phyloP scores from a whole-genome alignment of 176 grass and related monocot species.

The Lolium multiflorum region DNA sequence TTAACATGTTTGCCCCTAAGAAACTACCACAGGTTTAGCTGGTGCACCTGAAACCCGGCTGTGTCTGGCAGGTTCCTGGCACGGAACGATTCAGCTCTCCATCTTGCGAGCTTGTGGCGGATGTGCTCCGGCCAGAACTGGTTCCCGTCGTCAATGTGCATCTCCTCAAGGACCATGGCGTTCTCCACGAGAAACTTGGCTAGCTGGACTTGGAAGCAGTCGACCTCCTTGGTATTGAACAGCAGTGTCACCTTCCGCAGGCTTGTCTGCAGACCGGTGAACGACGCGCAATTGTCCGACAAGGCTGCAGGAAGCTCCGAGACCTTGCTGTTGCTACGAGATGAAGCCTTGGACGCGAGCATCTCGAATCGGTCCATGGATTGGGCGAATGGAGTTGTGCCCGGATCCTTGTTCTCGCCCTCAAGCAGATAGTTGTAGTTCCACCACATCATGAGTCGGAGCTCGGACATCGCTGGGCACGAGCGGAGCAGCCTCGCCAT shows the following conservation, averaged over 20 bases:
- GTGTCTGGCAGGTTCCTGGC: background rate
- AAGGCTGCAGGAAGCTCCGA: background rate
- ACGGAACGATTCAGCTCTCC: background rate
- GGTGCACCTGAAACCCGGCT: background rate
- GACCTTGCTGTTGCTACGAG: background rate
- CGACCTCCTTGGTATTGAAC: background rate
- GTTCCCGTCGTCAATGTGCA: background rate
- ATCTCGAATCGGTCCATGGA: background rate
- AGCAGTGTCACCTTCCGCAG: background rate
- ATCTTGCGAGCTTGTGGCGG: background rate
- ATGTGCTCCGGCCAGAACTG: background rate
- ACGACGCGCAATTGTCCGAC: background rate
- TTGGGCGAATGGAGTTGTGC: background rate
- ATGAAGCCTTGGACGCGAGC: background rate
- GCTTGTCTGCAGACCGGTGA: background rate
- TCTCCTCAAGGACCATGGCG: background rate
- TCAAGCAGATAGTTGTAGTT: background rate
- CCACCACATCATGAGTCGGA: background rate
- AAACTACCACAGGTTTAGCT: background rate
- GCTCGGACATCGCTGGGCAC: background rate
- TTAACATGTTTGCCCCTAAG: background rate
- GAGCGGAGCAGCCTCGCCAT: background rate
- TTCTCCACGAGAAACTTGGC: slow-evolving; percentile 20
- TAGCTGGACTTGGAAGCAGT: slow-evolving; percentile 15
- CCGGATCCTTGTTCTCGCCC: background rate